Conservation (phyloP, 1,139 yeast species). For the Nakaseomyces delphensis region DNA sequence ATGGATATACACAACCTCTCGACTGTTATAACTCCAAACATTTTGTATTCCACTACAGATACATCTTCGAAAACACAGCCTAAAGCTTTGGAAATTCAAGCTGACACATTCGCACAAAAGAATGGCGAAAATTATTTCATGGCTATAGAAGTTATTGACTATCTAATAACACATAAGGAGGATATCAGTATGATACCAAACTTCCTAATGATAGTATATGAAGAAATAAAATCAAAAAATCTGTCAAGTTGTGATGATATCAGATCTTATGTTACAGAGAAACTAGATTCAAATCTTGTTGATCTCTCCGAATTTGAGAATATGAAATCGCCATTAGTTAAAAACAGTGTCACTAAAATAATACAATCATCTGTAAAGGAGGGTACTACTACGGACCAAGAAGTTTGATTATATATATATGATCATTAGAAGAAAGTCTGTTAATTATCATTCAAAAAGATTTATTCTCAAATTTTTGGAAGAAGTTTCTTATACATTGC, state of each 20-base stretch:
- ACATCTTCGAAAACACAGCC: constrained; percentile 33
- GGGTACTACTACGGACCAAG: constrained; percentile 7
- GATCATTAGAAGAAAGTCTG: not conserved
- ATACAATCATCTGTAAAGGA: not conserved
- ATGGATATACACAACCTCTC: constrained; percentile 96
- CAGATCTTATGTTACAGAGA: constrained; percentile 13
- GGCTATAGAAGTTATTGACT: constrained; percentile 85
- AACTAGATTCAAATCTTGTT: constrained; percentile 11
- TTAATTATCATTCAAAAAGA: not conserved
- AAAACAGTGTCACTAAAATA: constrained; percentile 1
- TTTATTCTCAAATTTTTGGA: constrained; percentile 8
- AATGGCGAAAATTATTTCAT: constrained; percentile 76
- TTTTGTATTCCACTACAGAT: constrained; percentile 40
- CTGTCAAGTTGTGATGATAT: constrained; percentile 18
- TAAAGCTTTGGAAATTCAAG: constrained; percentile 24
- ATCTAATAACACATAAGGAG: constrained; percentile 74
- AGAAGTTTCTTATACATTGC: constrained; percentile 2
- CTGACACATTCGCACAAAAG: constrained; percentile 36
- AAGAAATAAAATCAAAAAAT: constrained; percentile 29
- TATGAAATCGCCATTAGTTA: not conserved
- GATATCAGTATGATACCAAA: constrained; percentile 70
- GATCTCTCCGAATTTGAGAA: constrained; percentile 15
- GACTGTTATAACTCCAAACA: constrained; percentile 91
- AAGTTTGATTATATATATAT: not conserved
- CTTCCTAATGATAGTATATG: constrained; percentile 37